A percentile compares a stretch with the other conserved stretches of the same genome.
Evolutionary conservation across 1,284 basidiomycete genomes (phyloP).

Genomic region (Ustilago lituana): DNA sequence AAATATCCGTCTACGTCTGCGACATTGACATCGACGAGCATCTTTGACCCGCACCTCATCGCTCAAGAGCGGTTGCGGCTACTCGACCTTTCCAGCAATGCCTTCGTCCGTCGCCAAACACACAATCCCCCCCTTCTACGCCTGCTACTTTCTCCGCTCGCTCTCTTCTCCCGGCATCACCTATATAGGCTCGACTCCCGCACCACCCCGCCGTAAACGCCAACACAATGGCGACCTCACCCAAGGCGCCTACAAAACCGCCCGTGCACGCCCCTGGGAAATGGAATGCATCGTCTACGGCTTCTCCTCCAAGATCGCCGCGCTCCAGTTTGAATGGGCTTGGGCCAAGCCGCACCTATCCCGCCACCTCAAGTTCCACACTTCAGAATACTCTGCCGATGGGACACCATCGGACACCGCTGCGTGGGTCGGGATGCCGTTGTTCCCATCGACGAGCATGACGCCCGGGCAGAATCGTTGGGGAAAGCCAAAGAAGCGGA

Average conservation of each 20-base stretch:
- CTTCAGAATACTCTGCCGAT: conserved; percentile 10
- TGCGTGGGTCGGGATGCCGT: conserved; percentile 20
- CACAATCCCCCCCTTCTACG: conserved; percentile 80
- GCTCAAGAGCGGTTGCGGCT: neutral
- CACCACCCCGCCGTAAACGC: conserved; percentile 79
- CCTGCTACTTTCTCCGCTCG: conserved; percentile 82
- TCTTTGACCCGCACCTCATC: no score
- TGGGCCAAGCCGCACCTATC: conserved; percentile 79
- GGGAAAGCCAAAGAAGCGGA: conserved; percentile 23
- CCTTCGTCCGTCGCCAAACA: conserved; percentile 70
- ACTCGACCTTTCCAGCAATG: conserved; percentile 12
- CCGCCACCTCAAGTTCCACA: conserved; percentile 67
- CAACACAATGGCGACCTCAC: conserved; percentile 86
- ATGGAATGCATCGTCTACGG: conserved; percentile 90
- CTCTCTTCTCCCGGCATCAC: conserved; percentile 66
- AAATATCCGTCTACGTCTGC: no score
- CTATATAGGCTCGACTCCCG: conserved; percentile 84
- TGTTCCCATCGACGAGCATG: conserved; percentile 48
- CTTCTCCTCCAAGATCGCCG: conserved; percentile 84
- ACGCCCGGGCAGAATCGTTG: conserved; percentile 31
- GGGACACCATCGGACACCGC: conserved; percentile 5
- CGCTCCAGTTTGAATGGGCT: conserved; percentile 88
- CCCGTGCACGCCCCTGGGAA: conserved; percentile 79
- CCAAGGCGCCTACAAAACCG: conserved; percentile 80
- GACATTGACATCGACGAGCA: no score